Percentiles rank a stretch among this genome's conserved stretches.
These are phyloP conservation scores for Cercophora scortea DNA, from an alignment of 495 filamentous ascomycete species.

Conservation along the genomic window DNA sequence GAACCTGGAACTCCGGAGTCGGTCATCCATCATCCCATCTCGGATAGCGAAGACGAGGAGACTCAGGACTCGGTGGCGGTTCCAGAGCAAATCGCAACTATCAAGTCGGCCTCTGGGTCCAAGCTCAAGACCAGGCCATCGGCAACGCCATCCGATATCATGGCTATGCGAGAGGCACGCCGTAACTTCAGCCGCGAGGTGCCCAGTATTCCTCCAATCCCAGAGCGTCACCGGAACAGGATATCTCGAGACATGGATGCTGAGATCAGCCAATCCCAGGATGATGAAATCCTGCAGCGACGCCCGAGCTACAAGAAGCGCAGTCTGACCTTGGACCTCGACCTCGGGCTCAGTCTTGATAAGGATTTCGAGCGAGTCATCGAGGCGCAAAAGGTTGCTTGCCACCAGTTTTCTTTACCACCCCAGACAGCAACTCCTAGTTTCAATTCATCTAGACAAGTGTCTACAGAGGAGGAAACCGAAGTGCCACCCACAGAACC, in stretches of 20 bases:
- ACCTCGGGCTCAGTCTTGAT: constrained; percentile 76
- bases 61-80: constrained; percentile 51
- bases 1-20: constrained; percentile 80
- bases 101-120: constrained; percentile 74
- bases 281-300: constrained; percentile 36
- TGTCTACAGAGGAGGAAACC: constrained; percentile 6
- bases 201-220: constrained; percentile 55
- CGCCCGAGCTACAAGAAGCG: constrained; percentile 52
- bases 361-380: constrained; percentile 93
- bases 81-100: constrained; percentile 80
- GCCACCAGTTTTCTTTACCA: constrained; percentile 37
- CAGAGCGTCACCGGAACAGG: constrained; percentile 48
- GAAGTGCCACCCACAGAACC: constrained; percentile 3
- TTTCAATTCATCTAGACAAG: constrained; percentile 5
- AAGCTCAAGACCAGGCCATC: constrained; percentile 88
- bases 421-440: constrained; percentile 15
- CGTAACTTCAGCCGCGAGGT: constrained; percentile 70
- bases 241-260: constrained; percentile 36
- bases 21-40: constrained; percentile 75
- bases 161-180: constrained; percentile 79
- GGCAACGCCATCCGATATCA: constrained; percentile 73
- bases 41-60: constrained; percentile 35
- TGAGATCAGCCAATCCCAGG: constrained; percentile 17
- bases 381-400: constrained; percentile 93
- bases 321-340: constrained; percentile 63